These are phyloP conservation scores for Aspergillus viridinutans DNA, from an alignment of 2,329 filamentous ascomycete species.

Conservation along the genomic window DNA sequence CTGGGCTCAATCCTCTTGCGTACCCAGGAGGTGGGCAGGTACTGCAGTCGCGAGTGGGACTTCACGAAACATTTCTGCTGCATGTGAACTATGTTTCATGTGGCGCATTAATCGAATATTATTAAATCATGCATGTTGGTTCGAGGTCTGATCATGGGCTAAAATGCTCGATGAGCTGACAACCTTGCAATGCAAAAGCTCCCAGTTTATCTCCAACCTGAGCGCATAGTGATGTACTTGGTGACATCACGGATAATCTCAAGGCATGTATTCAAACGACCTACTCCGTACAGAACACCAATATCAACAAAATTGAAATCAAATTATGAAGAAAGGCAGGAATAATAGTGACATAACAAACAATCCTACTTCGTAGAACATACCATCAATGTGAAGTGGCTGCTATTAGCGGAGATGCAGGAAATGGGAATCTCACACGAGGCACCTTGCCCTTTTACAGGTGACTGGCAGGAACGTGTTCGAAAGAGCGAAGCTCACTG, in stretches of 20 bases:
- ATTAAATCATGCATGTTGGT: neutral
- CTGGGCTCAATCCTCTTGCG: neutral
- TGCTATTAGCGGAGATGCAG: neutral
- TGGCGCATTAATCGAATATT: neutral
- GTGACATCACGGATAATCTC: neutral
- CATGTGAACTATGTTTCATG: neutral
- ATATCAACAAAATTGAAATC: neutral
- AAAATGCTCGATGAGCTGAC: neutral
- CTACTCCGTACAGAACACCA: neutral
- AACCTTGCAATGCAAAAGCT: too few relatives aligned
- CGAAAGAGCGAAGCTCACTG: neutral
- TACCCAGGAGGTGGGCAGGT: neutral
- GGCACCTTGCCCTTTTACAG: neutral
- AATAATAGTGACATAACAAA: neutral
- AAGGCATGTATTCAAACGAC: neutral
- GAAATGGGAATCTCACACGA: neutral
- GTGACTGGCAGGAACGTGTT: neutral
- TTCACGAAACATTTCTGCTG: neutral
- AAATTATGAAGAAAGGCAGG: neutral
- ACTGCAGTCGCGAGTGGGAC: neutral
- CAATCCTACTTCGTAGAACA: neutral
- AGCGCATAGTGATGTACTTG: neutral
- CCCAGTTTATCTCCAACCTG: neutral
- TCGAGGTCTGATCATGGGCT: neutral
- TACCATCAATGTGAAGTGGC: neutral